Base-by-base conservation (phyloP, 2,329 filamentous ascomycete genomes). In the Ceratocystis destructans region DNA sequence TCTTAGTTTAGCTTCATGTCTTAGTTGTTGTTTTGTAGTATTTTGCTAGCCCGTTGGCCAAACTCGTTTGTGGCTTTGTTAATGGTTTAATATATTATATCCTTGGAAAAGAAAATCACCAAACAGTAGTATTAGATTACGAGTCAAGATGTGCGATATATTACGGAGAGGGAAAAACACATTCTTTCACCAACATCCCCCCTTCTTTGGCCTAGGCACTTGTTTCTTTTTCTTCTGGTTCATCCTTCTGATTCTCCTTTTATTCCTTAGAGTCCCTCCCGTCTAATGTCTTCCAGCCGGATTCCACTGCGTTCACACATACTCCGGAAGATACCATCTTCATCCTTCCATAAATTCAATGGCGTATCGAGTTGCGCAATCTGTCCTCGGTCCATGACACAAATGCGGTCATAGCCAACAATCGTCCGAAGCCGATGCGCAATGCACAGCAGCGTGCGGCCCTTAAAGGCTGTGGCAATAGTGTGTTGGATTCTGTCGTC, bases 401-500 rank as follows among this genome's bases (percentile, higher is more conserved):
- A 93, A 73, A 99, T 96, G 61, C 93, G 85, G 75, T 99, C 93
- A 75, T 97, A 97, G 33, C 87, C 86, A 69, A 97, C 87, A 69
- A 99, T 96, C 0, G 94, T 97, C 72, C 90, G 87, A 71, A 97
- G 79, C 4, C 93, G 83, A 76, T 97, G 93, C 5, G 93, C 93
- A 74, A 97, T 96, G 76, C 91, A 96, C 25, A 97, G 79, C 61
- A 97, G 77, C 1, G 93, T 96, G 79, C 88, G 90, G 68, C 91
- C 92, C 65, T 83, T 81, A 79, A 97, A 97, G 0, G 87, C 92
- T 0, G 83, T 81, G 0, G 89, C 87, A 75, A 97, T 96, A 2
- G 92, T 96, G 66, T 80, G 79, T 76, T 97, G 93, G 73, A 97
- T 96, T 81, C 94, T 95, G 76, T 90, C 87, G 73, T 99, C 94